Conservation (phyloP, 2,329 filamentous ascomycete species). For the Trichoderma gracile region DNA sequence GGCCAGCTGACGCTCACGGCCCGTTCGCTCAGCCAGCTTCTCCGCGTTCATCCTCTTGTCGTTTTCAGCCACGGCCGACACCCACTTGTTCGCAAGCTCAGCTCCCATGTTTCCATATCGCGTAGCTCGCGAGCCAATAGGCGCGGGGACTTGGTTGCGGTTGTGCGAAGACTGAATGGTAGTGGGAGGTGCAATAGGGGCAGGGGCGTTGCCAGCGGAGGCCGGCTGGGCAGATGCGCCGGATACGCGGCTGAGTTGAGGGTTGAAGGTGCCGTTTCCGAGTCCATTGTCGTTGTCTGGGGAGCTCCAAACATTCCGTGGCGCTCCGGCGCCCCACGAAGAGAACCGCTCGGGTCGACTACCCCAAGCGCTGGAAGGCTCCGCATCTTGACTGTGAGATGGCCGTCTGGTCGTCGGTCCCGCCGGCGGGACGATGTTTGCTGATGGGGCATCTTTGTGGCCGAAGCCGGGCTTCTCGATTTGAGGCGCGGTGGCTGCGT, state of each 20-base stretch:
- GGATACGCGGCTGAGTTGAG: conserved; percentile 56
- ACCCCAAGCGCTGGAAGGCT: conserved; percentile 43
- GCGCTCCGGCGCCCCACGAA: conserved; percentile 50
- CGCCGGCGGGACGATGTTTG: conserved; percentile 27
- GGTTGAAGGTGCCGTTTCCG: conserved; percentile 75
- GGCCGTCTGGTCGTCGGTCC: conserved; percentile 33
- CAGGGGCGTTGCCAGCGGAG: conserved; percentile 44
- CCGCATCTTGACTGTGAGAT: conserved; percentile 39
- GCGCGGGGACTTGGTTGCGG: conserved; percentile 36
- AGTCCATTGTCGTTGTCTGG: conserved; percentile 70
- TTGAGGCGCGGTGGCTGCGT: conserved; percentile 5
- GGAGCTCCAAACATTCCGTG: conserved; percentile 72
- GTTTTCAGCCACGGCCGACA: conserved; percentile 45
- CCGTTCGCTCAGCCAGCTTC: conserved; percentile 43
- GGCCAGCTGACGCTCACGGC: conserved; percentile 47
- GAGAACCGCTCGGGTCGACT: conserved; percentile 51
- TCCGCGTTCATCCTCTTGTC: conserved; percentile 49
- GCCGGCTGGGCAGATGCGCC: conserved; percentile 40
- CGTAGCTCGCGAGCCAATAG: conserved; percentile 38
- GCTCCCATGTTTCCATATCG: conserved; percentile 34
- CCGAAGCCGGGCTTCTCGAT: conserved; percentile 15
- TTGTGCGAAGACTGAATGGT: conserved; percentile 33
- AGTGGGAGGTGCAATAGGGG: conserved; percentile 47
- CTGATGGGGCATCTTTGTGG: conserved; percentile 27
- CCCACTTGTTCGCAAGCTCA: conserved; percentile 46